Conservation (phyloP, 208 protist genomes). For the Phytomonas francai region DNA sequence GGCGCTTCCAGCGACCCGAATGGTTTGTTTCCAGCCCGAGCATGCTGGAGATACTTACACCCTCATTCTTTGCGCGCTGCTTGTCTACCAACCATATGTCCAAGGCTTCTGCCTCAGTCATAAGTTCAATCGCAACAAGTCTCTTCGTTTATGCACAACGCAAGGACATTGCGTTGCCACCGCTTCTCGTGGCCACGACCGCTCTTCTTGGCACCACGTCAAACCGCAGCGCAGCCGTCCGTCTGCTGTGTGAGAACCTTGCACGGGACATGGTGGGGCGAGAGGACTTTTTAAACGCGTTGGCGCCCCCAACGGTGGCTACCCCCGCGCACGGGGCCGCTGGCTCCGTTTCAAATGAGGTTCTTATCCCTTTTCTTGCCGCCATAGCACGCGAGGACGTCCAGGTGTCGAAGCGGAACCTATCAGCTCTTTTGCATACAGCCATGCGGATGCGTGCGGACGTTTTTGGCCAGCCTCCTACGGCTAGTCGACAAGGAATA, state of each 20-base stretch:
- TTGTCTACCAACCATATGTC: slow-evolving; percentile 27
- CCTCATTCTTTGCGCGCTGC: slow-evolving; percentile 38
- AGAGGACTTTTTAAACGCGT: slow-evolving; percentile 46
- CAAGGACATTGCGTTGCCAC: slow-evolving; percentile 34
- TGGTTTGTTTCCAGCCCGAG: slow-evolving; percentile 43
- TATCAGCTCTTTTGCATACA: slow-evolving; percentile 48
- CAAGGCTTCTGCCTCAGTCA: slow-evolving; percentile 14
- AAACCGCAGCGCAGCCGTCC: slow-evolving; percentile 43
- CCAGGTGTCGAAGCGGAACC: slow-evolving; percentile 41
- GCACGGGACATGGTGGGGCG: slow-evolving; percentile 42
- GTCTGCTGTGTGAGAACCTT: slow-evolving; percentile 62
- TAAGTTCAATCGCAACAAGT: slow-evolving; percentile 44
- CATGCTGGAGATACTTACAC: slow-evolving; percentile 44
- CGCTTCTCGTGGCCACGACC: slow-evolving; percentile 55
- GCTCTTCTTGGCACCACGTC: slow-evolving; percentile 40
- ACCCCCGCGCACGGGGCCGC: slow-evolving; percentile 22
- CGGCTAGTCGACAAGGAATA: slow-evolving; percentile 34
- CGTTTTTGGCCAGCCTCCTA: slow-evolving; percentile 83
- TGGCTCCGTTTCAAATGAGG: slow-evolving; percentile 52
- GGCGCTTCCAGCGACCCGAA: slow-evolving; percentile 14
- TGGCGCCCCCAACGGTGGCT: slow-evolving; percentile 58
- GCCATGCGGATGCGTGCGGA: slow-evolving; percentile 57
- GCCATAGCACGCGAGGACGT: slow-evolving; percentile 64
- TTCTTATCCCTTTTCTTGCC: slow-evolving; percentile 72
- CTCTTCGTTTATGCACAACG: slow-evolving; percentile 49